Evolutionary conservation across 768 basidiomycete genomes (phyloP).

Genomic region (Boletales sp.): DNA sequence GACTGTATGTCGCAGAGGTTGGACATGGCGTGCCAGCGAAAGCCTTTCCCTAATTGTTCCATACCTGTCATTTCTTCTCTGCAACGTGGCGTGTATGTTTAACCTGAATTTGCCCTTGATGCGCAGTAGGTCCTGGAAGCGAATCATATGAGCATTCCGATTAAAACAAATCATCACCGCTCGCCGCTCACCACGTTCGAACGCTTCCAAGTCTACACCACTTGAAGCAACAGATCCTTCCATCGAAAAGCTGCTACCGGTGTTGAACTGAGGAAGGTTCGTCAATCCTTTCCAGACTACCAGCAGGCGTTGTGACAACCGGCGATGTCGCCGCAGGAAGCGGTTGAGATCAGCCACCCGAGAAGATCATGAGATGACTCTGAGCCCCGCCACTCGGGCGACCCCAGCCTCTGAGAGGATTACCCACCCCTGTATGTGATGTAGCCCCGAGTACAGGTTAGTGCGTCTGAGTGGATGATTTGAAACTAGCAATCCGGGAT

Average conservation of each 20-base stretch:
- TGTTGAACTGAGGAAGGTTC: slow-evolving; percentile 59
- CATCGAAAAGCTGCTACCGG: slow-evolving; percentile 27
- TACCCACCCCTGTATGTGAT: background rate
- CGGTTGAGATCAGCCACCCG: slow-evolving; percentile 60
- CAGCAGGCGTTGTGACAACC: slow-evolving; percentile 27
- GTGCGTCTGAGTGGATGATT: slow-evolving; percentile 46
- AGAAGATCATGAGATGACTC: slow-evolving; percentile 59
- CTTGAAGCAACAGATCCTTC: slow-evolving; percentile 25
- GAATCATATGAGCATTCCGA: slow-evolving; percentile 2
- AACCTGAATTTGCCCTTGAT: slow-evolving; percentile 65
- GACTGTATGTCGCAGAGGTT: slow-evolving; percentile 50
- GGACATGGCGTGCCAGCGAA: slow-evolving; percentile 28
- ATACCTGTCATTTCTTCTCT: slow-evolving; percentile 69
- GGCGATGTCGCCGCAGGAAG: slow-evolving; percentile 36
- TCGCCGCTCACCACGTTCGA: slow-evolving; percentile 71
- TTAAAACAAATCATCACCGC: slow-evolving; percentile 12
- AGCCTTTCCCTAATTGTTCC: slow-evolving; percentile 40
- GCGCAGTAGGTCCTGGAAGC: slow-evolving; percentile 65
- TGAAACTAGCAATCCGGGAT: slow-evolving; percentile 81
- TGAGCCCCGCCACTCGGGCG: slow-evolving; percentile 54
- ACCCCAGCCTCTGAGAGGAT: slow-evolving; percentile 18
- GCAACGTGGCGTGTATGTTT: slow-evolving; percentile 58
- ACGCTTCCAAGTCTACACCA: slow-evolving; percentile 43
- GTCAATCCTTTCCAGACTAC: slow-evolving; percentile 61
- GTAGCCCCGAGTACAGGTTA: slow-evolving; percentile 48